Percentiles rank a stretch among this genome's conserved stretches.
phyloP scores from a whole-genome alignment of 495 filamentous ascomycete genomes.

The Hamigera avellanea region DNA sequence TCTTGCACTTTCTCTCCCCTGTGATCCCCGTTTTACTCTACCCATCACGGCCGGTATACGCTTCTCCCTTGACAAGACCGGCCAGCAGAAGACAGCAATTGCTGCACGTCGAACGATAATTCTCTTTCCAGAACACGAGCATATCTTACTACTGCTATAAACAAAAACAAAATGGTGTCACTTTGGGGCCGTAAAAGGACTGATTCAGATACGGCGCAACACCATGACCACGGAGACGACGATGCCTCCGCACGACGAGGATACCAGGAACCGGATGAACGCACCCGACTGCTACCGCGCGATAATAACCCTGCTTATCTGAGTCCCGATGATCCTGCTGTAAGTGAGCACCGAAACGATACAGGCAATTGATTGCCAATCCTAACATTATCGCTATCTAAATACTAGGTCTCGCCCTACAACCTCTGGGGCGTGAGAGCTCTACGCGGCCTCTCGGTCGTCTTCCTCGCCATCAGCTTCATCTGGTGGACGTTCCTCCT shows the following conservation, averaged over 20 bases:
- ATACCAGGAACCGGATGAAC: conserved; percentile 47
- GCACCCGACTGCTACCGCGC: conserved; percentile 57
- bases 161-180: conserved; percentile 23
- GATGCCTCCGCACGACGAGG: conserved; percentile 2
- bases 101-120: no score
- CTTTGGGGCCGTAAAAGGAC: conserved; percentile 42
- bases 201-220: conserved; percentile 16
- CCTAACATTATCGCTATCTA: no score
- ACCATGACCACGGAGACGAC: conserved; percentile 13
- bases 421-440: conserved; percentile 85
- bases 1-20: no score
- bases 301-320: conserved; percentile 52
- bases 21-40: no score
- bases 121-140: no score
- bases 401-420: conserved; percentile 71
- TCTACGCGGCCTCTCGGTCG: conserved; percentile 58
- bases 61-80: no score
- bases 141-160: no score
- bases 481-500: conserved; percentile 86
- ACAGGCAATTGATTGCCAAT: no score
- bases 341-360: conserved; percentile 22
- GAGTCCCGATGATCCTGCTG: conserved; percentile 90
- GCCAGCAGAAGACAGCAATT: no score
- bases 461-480: conserved; percentile 64
- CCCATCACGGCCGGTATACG: no score